phyloP scores from a whole-genome alignment of 2,329 filamentous ascomycete species.

The Beauveria asiatica region DNA sequence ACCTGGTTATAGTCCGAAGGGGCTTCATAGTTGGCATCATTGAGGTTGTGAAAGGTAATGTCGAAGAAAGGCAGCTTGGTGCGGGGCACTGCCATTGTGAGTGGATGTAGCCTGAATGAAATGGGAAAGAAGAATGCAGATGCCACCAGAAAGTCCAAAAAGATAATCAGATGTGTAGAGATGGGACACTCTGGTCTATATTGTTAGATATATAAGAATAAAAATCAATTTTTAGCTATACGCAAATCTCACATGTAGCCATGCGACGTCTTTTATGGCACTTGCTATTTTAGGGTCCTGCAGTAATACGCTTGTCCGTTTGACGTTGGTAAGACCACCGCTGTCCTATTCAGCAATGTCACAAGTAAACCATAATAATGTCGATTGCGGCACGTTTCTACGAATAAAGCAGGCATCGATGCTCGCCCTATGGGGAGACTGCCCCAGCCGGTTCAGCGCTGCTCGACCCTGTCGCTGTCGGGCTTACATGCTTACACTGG shows the following conservation, averaged over 20 bases:
- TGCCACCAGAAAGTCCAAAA: background rate
- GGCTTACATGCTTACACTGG: conserved; percentile 8
- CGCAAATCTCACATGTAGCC: background rate
- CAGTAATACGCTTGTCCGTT: background rate
- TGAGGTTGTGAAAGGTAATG: conserved; percentile 2
- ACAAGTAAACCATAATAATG: background rate
- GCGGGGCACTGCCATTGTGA: conserved; percentile 3
- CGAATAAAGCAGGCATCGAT: background rate
- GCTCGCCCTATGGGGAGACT: conserved; percentile 3
- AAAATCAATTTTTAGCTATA: background rate
- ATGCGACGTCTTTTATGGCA: background rate
- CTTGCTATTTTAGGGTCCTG: background rate
- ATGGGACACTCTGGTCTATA: background rate
- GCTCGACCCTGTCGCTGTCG: background rate
- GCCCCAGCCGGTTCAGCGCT: background rate
- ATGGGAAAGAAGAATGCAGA: background rate
- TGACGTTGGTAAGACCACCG: background rate
- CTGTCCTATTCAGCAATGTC: background rate
- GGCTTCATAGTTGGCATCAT: conserved; percentile 1
- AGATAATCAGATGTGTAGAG: background rate
- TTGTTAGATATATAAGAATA: background rate
- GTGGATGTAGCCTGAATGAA: no score
- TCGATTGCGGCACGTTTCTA: background rate
- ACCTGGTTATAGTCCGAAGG: conserved; percentile 8
- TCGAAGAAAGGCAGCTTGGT: conserved; percentile 11